Conservation (phyloP, 2,329 filamentous ascomycete genomes). For the Colletotrichum trifolii region DNA sequence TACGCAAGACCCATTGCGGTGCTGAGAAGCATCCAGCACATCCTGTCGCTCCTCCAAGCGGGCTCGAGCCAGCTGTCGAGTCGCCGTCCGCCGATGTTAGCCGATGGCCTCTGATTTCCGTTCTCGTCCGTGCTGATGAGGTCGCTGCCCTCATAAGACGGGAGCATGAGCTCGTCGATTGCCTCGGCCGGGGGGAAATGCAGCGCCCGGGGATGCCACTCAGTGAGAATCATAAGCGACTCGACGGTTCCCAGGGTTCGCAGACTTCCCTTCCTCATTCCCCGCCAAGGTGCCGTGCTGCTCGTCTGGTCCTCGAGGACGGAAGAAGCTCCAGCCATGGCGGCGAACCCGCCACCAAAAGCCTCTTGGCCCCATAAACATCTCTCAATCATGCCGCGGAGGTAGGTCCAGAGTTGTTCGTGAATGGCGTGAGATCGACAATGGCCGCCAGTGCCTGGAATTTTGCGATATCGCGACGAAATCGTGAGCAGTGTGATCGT, state of each 20-base stretch:
- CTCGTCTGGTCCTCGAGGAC: conserved; percentile 66
- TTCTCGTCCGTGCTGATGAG: conserved; percentile 56
- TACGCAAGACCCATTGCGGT: conserved; percentile 91
- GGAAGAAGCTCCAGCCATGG: conserved; percentile 31
- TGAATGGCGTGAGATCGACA: conserved; percentile 93
- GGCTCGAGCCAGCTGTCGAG: conserved; percentile 98
- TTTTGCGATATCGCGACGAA: conserved; percentile 84
- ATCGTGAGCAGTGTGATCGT: conserved; percentile 93
- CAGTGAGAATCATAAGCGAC: conserved; percentile 91
- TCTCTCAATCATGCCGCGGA: conserved; percentile 94
- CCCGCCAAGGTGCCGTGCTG: conserved; percentile 76
- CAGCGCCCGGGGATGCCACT: conserved; percentile 95
- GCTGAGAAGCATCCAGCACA: conserved; percentile 98
- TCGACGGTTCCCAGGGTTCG: conserved; percentile 94
- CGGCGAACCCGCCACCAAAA: conserved; percentile 82
- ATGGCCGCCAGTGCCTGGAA: conserved; percentile 81
- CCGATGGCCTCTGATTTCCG: conserved; percentile 53
- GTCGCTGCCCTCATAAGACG: conserved; percentile 64
- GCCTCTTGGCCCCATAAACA: conserved; percentile 97
- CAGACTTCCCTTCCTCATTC: conserved; percentile 80
- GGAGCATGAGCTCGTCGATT: conserved; percentile 75
- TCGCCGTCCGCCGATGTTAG: conserved; percentile 80
- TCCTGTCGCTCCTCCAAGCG: conserved; percentile 91
- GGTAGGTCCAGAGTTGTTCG: conserved; percentile 93
- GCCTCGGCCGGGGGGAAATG: conserved; percentile 90